These are phyloP conservation scores for Candida endomychidarum DNA, from an alignment of 805 yeast genomes.

Conservation along the genomic window DNA sequence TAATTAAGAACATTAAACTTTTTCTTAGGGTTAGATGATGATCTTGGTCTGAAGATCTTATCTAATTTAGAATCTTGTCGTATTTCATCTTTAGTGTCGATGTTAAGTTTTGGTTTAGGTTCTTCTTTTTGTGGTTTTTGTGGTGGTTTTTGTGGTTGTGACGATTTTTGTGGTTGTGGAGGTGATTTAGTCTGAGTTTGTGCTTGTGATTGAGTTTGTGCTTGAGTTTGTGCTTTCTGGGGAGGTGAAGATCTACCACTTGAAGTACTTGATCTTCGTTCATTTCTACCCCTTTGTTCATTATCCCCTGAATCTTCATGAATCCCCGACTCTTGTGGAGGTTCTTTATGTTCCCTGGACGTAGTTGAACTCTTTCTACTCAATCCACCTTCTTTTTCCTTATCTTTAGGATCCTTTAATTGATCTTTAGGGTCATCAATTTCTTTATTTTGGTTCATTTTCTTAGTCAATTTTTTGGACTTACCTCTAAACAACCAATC, in stretches of 20 bases:
- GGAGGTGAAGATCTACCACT: no score
- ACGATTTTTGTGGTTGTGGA: not conserved
- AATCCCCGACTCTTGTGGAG: not conserved
- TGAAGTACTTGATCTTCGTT: no score
- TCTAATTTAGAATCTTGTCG: slow-evolving; percentile 12
- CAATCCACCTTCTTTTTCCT: not conserved
- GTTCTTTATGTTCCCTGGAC: not conserved
- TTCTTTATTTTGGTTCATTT: slow-evolving; percentile 25
- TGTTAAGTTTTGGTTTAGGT: not conserved
- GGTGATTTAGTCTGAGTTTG: no score
- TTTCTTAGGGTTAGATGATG: slow-evolving; percentile 11
- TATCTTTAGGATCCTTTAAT: no score
- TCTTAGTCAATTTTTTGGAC: slow-evolving; percentile 54
- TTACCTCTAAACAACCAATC: slow-evolving; percentile 87
- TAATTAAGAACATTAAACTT: slow-evolving; percentile 15
- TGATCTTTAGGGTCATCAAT: slow-evolving; percentile 5
- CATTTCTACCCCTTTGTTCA: no score
- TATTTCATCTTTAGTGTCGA: slow-evolving; percentile 6
- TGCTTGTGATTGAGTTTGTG: no score
- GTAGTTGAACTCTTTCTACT: not conserved
- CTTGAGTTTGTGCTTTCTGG: no score
- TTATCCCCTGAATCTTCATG: not conserved
- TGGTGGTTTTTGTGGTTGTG: not conserved
- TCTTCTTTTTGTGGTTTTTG: not conserved
- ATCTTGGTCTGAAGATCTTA: slow-evolving; percentile 14